These are phyloP conservation scores for Aspergillus vadensis DNA, from an alignment of 2,329 filamentous ascomycete genomes.

Conservation along the genomic window DNA sequence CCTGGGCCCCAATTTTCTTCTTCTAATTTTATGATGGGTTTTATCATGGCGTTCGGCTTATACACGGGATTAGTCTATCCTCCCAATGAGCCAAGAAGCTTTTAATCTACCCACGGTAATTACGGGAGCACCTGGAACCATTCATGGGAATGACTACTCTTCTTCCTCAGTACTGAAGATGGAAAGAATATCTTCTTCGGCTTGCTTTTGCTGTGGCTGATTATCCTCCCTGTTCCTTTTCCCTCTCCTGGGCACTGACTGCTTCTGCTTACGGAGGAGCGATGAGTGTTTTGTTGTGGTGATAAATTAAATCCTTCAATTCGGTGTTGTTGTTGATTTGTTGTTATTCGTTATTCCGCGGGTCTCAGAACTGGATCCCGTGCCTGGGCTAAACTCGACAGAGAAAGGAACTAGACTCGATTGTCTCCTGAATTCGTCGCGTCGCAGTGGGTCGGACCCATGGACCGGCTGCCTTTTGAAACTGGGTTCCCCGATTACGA, in stretches of 20 bases:
- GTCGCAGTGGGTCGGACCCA: conserved; percentile 10
- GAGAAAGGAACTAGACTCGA: conserved; percentile 6
- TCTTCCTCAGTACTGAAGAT: background rate
- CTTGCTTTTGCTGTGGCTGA: background rate
- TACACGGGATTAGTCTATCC: background rate
- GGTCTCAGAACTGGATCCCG: background rate
- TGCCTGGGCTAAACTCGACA: conserved; percentile 6
- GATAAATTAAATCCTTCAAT: background rate
- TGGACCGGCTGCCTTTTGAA: conserved; percentile 9
- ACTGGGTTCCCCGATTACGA: background rate
- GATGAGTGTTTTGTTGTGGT: conserved; percentile 1
- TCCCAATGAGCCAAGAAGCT: background rate
- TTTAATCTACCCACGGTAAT: background rate
- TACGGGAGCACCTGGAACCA: background rate
- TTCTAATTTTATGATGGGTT: conserved; percentile 3
- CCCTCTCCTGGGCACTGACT: background rate
- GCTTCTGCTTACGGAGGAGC: background rate
- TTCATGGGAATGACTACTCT: background rate
- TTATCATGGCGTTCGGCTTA: background rate
- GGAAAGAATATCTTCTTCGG: background rate
- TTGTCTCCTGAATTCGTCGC: conserved; percentile 11
- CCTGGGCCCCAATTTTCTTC: background rate
- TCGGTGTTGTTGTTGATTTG: background rate
- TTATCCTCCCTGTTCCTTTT: background rate
- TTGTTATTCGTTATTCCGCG: background rate